Evolutionary conservation across 192 early-diverging fungal genomes (phyloP), one percentile per base, ranked within the genome.

Genomic region (Dissophora ornata): DNA sequence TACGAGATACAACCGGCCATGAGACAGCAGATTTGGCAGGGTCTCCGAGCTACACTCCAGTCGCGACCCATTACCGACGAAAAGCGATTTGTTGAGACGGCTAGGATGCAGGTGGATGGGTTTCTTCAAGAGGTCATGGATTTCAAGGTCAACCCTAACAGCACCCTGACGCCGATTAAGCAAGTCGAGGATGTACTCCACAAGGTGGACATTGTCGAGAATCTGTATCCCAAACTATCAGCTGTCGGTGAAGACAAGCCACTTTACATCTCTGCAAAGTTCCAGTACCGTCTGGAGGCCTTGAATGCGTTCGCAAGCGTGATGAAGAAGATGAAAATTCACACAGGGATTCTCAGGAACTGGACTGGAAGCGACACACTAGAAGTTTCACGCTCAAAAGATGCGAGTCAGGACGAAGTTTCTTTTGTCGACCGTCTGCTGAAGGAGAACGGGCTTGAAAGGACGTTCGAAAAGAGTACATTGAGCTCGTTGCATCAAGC

Each of bases 341-440:
- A 95, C 57, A 79, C 87, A 61, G 86, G 83, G 55, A 92, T 96
- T 77, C 80, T 96, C 28, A 85, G 89, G 59, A 86, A 90, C 50
- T 96, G 94, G 94, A 94, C 93, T 3, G 92, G 91, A 26, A 92
- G 88, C 41, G 89, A 90, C 22, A 83, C 82, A 42, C 67, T 91
- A 13, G 79, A 87, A 38, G 87, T 90, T 10, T 71, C 85, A 4
- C 81, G 87, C 50, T 80, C 85, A 26, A 82, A 83, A n/a, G 80
- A 88, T 55, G 63, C 71, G 4, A 62, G 64, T 29, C 81, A 80
- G 18, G 83, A 82, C 41, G 84, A 93, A 30, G 82, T 82, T 3
- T 91, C 93, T 26, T 96, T 96, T 81, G 86, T 96, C 26, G 94
- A 96, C 79, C 85, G 91, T 52, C 81, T 96, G 53, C 80, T 95